Evolutionary conservation across 129 eudicot species (phyloP), one percentile per base, ranked within the genome.

Genomic region (Heracleum sosnowskyi): DNA sequence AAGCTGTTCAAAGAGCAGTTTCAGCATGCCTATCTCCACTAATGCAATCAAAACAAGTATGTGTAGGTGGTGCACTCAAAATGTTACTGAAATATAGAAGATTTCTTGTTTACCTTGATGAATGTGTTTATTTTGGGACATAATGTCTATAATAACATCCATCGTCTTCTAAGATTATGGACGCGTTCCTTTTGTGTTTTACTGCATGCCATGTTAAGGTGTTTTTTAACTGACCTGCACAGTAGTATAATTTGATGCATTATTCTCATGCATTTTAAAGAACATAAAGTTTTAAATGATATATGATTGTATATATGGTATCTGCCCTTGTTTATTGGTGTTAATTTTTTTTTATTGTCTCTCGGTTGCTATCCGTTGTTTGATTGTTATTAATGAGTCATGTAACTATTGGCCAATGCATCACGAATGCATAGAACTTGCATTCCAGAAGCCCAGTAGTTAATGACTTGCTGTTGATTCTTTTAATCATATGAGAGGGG

Each of bases 1-100:
- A 96, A 89, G 93, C 99, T 84, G 99, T 96, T 75, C 99, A 96
- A 80, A 86, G 97, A 81, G 99, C 99, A 84, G 99, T 96, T 70
- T 92, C 99, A 51, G 69, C 87, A 77, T 96, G 99, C 82, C 92
- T 96, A 51, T 90, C 99, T 79, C 99, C 99, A 36, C 80, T 96
- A 41, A 89, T 92, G 99, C 86, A 85, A 77, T 92, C 99, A 40
- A 96, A 96, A 81, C 90, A 92, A 86, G 99, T 92, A 87, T 76
- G 85, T 77, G 13, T 55, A 22, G 33, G 20, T 20, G 15, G 20
- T 4, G 13, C 11, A 22, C 17, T 39, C 18, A 22, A n/a, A 34
- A 5, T 69, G n/a, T 68, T 68, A 60, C 68, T 36, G 45, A 36
- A 12, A 66, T 66, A 4, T 66, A n/a, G 33, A n/a, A 60, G 33